Evolutionary conservation across 345 rosid genomes (phyloP).

Genomic region (Aquilaria malaccensis): DNA sequence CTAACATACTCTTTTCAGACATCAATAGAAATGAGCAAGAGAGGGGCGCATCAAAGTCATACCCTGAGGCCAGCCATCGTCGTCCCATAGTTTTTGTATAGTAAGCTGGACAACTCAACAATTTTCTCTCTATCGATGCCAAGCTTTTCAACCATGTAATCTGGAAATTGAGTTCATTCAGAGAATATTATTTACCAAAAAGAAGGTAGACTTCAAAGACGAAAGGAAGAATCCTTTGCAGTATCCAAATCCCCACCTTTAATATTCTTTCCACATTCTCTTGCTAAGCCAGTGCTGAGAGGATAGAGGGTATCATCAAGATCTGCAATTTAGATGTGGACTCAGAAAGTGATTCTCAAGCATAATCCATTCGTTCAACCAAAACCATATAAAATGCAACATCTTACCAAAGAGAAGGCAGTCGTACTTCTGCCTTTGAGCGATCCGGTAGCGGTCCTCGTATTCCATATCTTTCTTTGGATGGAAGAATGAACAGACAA

Average conservation of each 20-base stretch:
- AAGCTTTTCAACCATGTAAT: conserved; percentile 79
- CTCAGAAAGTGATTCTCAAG: background rate
- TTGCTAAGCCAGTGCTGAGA: conserved; percentile 53
- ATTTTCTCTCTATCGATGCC: conserved; percentile 63
- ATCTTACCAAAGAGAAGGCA: conserved; percentile 79
- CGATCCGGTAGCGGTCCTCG: conserved; percentile 32
- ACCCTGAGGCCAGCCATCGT: conserved; percentile 99
- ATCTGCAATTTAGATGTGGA: conserved; percentile 33
- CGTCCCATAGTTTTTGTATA: conserved; percentile 92
- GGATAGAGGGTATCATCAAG: conserved; percentile 95
- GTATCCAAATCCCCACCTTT: conserved; percentile 33
- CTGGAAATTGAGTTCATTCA: conserved; percentile 24
- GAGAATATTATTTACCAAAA: background rate
- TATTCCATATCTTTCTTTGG: conserved; percentile 34
- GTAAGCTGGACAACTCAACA: conserved; percentile 51
- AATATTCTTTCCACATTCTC: conserved; percentile 50
- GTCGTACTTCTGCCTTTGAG: conserved; percentile 44
- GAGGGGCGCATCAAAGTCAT: conserved; percentile 9
- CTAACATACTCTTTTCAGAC: background rate
- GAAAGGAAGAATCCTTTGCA: background rate
- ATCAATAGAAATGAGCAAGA: background rate
- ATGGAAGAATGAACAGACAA: background rate
- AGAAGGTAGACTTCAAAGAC: background rate
- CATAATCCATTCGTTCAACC: background rate
- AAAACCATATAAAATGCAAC: background rate